Evolutionary conservation across 2,329 filamentous ascomycete genomes (phyloP), one percentile per base, ranked within the genome.

Genomic region (Anisogramma anomala): DNA sequence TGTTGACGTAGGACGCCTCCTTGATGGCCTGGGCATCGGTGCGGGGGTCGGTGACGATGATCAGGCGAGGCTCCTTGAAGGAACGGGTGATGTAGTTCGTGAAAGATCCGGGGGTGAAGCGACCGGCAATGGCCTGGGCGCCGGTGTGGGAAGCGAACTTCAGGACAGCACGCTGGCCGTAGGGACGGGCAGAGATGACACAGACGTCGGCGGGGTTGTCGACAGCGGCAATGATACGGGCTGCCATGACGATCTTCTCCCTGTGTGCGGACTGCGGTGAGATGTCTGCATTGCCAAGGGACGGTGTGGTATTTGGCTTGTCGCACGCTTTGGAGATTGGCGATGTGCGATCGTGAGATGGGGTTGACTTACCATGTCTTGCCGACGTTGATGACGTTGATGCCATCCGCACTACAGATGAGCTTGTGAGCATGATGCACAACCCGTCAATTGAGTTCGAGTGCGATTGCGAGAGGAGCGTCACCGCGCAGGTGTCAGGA

Each of bases 21-120:
- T 95, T 96, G 82, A 98, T 98, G 64, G 91, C 91, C 81, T 98
- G 91, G 66, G 91, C 86, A 63, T 98, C 91, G 75, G 93, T 98
- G 72, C 93, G 89, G 60, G 91, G 91, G 70, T 98, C 91, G 72
- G 91, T 98, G 63, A 98, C 91, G 67, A 98, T 81, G 71, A 98
- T 96, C 64, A 98, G 79, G 69, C 93, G 93, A 65, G 91, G 91
- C 78, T 98, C 91, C 82, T 95, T 95, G 87, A 98, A 98, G 54
- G 91, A 96, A 64, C 91, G 89, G 70, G 93, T 98, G 83, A 98
- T 98, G 84, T 98, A 98, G 82, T 98, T 98, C 79, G 91, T 98
- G 83, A 98, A 98, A 71, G 89, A 94, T 84, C 91, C 91, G 67
- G 91, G 91, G 65, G 91, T 98, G 84, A 98, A 98, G 68, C 91